Evolutionary conservation across 2,329 filamentous ascomycete species (phyloP), one percentile per base, ranked within the genome.

Genomic region (Penicillium sp.): DNA sequence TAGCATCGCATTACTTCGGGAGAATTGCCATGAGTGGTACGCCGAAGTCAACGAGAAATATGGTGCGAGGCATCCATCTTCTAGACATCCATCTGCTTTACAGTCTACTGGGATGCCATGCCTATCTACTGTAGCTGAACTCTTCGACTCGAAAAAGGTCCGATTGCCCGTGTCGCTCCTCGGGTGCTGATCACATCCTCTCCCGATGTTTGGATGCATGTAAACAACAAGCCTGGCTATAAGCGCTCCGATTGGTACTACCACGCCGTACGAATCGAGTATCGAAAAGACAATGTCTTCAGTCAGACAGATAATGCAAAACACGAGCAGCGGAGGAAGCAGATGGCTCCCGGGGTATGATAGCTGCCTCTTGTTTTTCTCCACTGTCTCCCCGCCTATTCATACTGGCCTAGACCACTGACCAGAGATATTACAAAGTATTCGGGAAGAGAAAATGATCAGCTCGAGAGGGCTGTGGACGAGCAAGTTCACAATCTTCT

Each of bases 391-490:
- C 14, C 13, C 4, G 19, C 4, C 21, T 11, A 13, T 42, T 14
- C 14, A 14, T 33, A 37, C 19, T 3, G 19, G 26, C 29, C 24
- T 27, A 53, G 31, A 54, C 26, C 7, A 2, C 4, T 19, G 5
- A 48, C 43, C 16, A 1, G 5, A 2, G 43, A 27, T 11, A 1
- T 45, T 35, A 29, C 39, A 43, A 31, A 65, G 61, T 86, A 85
- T 63, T 80, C 82, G 2, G 82, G 83, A 3, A 78, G 81, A 53
- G 83, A 85, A 49, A 84, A 85, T 35, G 72, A 76, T 1, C 73
- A 74, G 1, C 68, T 85, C 3, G 83, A 86, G 57, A 62, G 67
- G 0, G 75, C 79, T 4, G 77, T 87, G 26, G 79, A 86, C 56
- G 59, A 70, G 6, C 76, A 79, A 11, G 67, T 86, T 8, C 60